phyloP scores from a whole-genome alignment of 176 grass and related monocot genomes.

The Canna indica region DNA sequence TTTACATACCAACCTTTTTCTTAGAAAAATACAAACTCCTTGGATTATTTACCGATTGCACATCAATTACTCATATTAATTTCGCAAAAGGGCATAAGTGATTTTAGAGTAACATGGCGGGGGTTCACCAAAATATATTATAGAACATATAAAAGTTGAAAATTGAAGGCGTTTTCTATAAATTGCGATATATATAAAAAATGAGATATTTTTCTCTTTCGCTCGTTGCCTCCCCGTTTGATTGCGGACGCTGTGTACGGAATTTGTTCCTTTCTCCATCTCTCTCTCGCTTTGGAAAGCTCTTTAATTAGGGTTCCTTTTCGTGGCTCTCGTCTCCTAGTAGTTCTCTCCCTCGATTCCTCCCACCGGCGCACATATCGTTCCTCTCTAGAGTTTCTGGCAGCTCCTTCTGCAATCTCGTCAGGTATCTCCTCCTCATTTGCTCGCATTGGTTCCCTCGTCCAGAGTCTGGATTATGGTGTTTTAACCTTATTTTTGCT shows the following conservation, averaged over 20 bases:
- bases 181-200: neutral
- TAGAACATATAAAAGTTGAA: too few species aligned
- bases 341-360: neutral
- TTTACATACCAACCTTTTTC: too few species aligned
- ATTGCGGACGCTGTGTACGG: too few species aligned
- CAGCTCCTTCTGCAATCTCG: neutral
- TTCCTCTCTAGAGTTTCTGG: neutral
- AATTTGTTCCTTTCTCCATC: neutral
- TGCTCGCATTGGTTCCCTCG: neutral
- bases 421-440: neutral
- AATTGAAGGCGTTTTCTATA: too few species aligned
- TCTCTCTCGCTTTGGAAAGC: neutral
- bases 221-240: neutral
- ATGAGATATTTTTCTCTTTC: neutral
- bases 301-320: conserved; percentile 7
- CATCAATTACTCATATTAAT: too few species aligned
- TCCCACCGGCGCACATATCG: neutral
- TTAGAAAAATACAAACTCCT: too few species aligned
- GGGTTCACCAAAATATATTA: too few species aligned
- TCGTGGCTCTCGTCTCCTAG: neutral
- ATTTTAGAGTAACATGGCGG: too few species aligned
- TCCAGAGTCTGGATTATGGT: neutral
- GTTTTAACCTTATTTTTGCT: neutral
- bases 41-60: too few species aligned
- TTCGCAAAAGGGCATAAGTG: too few species aligned